Base-by-base conservation (phyloP, 306 rosid species). In the Carpinus viminea region DNA sequence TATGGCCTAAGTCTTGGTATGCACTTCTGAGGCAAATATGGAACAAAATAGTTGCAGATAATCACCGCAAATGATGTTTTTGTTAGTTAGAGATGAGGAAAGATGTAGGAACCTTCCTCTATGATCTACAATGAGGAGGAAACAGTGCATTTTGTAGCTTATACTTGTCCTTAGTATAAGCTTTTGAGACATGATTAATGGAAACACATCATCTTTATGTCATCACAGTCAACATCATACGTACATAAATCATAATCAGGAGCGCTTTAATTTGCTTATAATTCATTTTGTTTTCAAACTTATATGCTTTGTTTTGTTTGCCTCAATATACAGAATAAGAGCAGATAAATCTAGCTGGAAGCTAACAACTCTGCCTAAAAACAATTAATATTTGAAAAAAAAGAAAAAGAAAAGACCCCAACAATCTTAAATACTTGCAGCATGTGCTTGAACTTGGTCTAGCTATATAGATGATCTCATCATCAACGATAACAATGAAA, bases 61-160 rank as follows among this genome's bases (percentile, higher is more conserved):
- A 76, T 69, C 72, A 84, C 84, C 74, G 54, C 68, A 74, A 75
- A 79, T 62, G 60, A 69, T 46, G 74, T 47, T 81, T 68, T 55
- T 43, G 72, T 50, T 55, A 48, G 72, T 50, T 34, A 75, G 72
- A 47, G 17, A 12, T 81, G 43, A 75, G 86, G 93, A 91, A 83
- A 84, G 74, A 70, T 71, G 83, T 1, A 87, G 83, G 91, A 88
- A 87, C 81, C 85, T 85, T 91, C 91, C 68, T 75, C 4, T 7
- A 75, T 62, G 70, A 75, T 76, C 51, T 60, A 64, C 54, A 28
- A 21, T 20, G 65, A 36, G 56, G 45, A 78, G 72, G 74, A 62
- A 86, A 87, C 75, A 57, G n/a, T 82, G 80, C 50, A 76, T 72
- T 82, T 8, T 82, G 85, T 83, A 66, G 82, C 79, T 76, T 78